phyloP scores from a whole-genome alignment of 2,329 filamentous ascomycete species.

The Zarea fungicola region DNA sequence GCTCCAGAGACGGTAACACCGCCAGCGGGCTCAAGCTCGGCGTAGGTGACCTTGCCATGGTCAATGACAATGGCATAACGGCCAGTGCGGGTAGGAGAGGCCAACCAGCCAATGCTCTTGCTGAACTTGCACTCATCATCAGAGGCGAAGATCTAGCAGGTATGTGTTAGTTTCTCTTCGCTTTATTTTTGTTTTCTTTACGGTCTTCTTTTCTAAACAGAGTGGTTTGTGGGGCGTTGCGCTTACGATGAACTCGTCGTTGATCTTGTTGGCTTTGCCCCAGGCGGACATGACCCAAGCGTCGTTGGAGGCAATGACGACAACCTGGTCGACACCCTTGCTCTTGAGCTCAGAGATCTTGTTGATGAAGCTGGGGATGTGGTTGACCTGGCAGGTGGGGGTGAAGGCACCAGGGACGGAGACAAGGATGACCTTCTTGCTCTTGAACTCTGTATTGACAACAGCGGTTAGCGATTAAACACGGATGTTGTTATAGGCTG shows the following conservation, averaged over 20 bases:
- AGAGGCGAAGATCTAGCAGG: constrained; percentile 62
- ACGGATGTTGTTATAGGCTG: too few relatives aligned
- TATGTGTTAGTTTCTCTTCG: constrained; percentile 5
- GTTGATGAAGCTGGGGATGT: constrained; percentile 75
- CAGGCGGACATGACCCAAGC: constrained; percentile 82
- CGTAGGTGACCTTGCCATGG: constrained; percentile 77
- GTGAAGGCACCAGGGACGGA: constrained; percentile 71
- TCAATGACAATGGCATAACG: constrained; percentile 79
- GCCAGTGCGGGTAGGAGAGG: constrained; percentile 63
- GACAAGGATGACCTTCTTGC: constrained; percentile 53
- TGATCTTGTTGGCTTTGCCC: constrained; percentile 81
- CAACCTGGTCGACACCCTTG: constrained; percentile 78
- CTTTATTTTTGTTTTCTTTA: neutral
- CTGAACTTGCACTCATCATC: constrained; percentile 67
- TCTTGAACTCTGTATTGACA: constrained; percentile 48
- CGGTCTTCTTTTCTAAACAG: too few relatives aligned
- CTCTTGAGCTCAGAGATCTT: constrained; percentile 64
- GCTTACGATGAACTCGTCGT: constrained; percentile 58
- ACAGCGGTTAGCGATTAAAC: too few relatives aligned
- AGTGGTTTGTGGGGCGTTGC: neutral
- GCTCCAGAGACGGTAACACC: constrained; percentile 46
- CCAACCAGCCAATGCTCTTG: constrained; percentile 71
- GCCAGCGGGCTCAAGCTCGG: constrained; percentile 61
- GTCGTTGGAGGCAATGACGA: constrained; percentile 81
- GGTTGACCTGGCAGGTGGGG: constrained; percentile 74